These are phyloP conservation scores for Kernera saxatilis DNA, from an alignment of 345 rosid genomes.

Conservation along the genomic window DNA sequence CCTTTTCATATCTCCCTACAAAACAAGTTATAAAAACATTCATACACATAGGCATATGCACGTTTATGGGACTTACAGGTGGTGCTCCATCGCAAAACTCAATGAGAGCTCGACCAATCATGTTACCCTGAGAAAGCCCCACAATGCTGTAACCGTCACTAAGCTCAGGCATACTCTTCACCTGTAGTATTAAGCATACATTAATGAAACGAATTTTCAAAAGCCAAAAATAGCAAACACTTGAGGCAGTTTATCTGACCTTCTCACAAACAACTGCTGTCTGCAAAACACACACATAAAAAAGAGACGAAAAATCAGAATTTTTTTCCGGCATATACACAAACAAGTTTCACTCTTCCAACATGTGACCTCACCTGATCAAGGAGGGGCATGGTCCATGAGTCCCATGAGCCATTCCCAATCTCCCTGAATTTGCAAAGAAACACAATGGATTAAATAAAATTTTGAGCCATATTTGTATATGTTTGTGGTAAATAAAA, in stretches of 20 bases:
- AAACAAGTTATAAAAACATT: neutral
- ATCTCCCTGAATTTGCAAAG: constrained; percentile 49
- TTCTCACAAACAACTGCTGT: constrained; percentile 72
- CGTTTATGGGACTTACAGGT: constrained; percentile 41
- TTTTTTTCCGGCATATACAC: neutral
- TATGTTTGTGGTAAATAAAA: neutral
- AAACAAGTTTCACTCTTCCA: neutral
- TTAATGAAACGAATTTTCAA: neutral
- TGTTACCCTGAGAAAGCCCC: constrained; percentile 87
- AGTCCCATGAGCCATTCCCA: constrained; percentile 91
- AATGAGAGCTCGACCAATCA: constrained; percentile 70
- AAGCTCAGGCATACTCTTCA: constrained; percentile 68
- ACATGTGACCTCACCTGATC: constrained; percentile 50
- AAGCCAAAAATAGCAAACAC: neutral
- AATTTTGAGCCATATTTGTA: neutral
- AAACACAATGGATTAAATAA: neutral
- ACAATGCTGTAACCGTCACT: constrained; percentile 66
- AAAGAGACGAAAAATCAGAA: neutral
- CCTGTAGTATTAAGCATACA: constrained; percentile 35
- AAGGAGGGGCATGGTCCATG: constrained; percentile 80
- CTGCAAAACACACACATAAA: constrained; percentile 44
- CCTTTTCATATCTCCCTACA: neutral
- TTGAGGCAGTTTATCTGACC: constrained; percentile 39
- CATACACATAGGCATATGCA: neutral
- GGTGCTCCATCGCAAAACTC: constrained; percentile 90